Conservation (phyloP, 495 filamentous ascomycete species). For the Aspergillus olivimuriae region DNA sequence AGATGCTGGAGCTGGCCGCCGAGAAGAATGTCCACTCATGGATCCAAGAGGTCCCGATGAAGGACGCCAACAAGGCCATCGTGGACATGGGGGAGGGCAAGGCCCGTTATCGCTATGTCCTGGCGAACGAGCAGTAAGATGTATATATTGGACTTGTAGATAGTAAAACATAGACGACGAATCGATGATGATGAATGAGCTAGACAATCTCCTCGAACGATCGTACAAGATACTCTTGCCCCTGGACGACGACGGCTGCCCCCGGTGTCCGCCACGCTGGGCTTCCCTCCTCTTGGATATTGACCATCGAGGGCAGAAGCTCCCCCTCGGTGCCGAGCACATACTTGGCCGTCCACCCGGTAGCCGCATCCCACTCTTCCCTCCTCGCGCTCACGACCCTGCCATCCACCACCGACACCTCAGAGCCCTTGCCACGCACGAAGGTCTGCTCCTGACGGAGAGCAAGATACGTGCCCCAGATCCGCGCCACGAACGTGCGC, state of each 20-base stretch:
- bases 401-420: constrained; percentile 20
- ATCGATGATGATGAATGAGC: constrained; percentile 2
- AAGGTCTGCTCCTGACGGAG: constrained; percentile 26
- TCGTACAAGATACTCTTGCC: constrained; percentile 27
- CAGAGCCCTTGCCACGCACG: constrained; percentile 6
- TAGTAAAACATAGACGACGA: not conserved
- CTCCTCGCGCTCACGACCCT: constrained; percentile 29
- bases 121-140: constrained; percentile 44
- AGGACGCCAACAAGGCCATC: constrained; percentile 59
- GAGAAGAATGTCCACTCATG: constrained; percentile 62
- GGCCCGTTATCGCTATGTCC: constrained; percentile 63
- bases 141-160: not conserved
- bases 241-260: constrained; percentile 20
- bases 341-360: constrained; percentile 25
- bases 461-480: constrained; percentile 34
- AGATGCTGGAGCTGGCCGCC: constrained; percentile 68
- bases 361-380: constrained; percentile 25
- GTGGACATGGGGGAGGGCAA: constrained; percentile 56
- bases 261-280: constrained; percentile 13
- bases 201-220: constrained; percentile 25
- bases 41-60: constrained; percentile 58
- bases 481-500: constrained; percentile 31
- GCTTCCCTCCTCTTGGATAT: constrained; percentile 12
- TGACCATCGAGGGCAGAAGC: constrained; percentile 22
- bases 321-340: constrained; percentile 15